phyloP scores from a whole-genome alignment of 805 yeast genomes.

The Metschnikowia proteae region DNA sequence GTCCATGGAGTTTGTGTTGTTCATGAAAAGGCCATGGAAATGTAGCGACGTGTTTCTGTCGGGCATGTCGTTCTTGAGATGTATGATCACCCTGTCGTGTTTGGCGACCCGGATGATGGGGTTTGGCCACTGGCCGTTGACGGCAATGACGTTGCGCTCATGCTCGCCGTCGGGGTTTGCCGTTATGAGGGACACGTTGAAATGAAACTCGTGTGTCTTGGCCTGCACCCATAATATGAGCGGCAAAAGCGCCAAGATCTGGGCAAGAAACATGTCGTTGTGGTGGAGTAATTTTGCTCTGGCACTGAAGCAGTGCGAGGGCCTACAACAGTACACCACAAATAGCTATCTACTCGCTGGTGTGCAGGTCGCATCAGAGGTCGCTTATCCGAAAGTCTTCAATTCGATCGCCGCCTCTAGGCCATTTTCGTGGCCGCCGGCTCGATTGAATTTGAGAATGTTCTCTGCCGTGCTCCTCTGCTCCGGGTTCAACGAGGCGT shows the following conservation, averaged over 20 bases:
- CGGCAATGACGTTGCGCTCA: slow-evolving; percentile 52
- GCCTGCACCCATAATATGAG: slow-evolving; percentile 14
- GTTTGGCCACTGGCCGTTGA: slow-evolving; percentile 49
- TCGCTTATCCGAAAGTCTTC: slow-evolving; percentile 41
- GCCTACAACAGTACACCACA: neutral
- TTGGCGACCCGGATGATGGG: slow-evolving; percentile 37
- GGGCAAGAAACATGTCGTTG: neutral
- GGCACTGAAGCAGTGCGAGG: neutral
- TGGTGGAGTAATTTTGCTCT: neutral
- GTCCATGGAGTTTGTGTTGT: slow-evolving; percentile 39
- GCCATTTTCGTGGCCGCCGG: neutral
- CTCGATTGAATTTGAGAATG: slow-evolving; percentile 32
- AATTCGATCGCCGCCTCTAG: slow-evolving; percentile 39
- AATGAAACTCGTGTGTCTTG: slow-evolving; percentile 31
- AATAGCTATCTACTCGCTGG: no score
- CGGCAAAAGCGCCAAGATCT: slow-evolving; percentile 3
- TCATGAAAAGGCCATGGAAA: slow-evolving; percentile 45
- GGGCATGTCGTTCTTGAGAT: slow-evolving; percentile 30
- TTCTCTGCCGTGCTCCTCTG: slow-evolving; percentile 43
- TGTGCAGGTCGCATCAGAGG: no score
- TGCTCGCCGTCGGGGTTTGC: slow-evolving; percentile 57
- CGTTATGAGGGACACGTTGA: slow-evolving; percentile 34
- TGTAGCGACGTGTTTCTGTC: slow-evolving; percentile 40
- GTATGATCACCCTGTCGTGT: slow-evolving; percentile 39
- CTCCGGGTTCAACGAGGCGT: slow-evolving; percentile 29